These are phyloP conservation scores for Cercospora sp. DNA, from an alignment of 2,329 filamentous ascomycete species.

Conservation along the genomic window DNA sequence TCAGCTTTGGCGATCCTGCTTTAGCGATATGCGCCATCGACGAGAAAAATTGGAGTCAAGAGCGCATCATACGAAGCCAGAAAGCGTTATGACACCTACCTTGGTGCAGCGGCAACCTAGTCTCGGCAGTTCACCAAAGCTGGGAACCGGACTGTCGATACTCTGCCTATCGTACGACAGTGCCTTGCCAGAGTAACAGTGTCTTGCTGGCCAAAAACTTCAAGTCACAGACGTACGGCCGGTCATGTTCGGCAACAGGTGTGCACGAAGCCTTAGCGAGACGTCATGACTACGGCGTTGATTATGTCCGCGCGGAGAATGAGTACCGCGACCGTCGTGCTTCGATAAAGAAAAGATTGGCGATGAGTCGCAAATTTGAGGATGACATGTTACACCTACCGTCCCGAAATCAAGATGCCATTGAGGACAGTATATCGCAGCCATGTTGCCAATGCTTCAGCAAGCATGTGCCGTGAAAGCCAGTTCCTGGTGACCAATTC, in stretches of 20 bases:
- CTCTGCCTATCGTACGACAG: not conserved
- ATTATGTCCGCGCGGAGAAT: not conserved
- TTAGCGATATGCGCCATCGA: not conserved
- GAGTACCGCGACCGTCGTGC: not conserved
- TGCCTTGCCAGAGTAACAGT: not conserved
- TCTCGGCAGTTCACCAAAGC: not conserved
- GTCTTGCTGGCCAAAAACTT: not conserved
- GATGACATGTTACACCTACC: not conserved
- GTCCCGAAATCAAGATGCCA: not conserved
- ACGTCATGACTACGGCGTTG: not conserved
- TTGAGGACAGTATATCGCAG: not conserved
- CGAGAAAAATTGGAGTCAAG: not conserved
- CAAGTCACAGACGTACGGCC: not conserved
- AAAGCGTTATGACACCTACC: not conserved
- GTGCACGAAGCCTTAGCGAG: not conserved
- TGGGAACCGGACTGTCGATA: not conserved
- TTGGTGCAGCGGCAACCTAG: not conserved
- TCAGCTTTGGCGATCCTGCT: not conserved
- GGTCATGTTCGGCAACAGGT: not conserved
- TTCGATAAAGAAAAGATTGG: not conserved
- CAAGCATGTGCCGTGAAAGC: not conserved
- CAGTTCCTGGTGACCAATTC: not conserved
- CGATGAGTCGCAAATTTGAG: not conserved
- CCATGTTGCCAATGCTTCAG: not conserved
- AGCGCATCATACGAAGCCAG: not conserved